Conservation (phyloP, 345 rosid species). For the Corchorus capsularis region DNA sequence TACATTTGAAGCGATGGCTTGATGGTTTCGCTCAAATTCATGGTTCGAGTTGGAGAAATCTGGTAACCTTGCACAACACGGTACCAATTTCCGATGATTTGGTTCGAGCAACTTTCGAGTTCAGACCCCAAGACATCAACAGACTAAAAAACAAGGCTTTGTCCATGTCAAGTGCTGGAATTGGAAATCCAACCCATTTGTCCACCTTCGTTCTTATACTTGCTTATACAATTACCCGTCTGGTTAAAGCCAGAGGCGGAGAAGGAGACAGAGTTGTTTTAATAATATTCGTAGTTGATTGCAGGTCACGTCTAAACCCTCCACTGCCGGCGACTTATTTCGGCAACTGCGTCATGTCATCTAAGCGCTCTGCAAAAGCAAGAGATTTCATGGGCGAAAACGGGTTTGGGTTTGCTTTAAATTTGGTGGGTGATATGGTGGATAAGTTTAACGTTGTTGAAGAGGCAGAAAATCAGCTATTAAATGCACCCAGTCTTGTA, state of each 20-base stretch:
- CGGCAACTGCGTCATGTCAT: conserved; percentile 23
- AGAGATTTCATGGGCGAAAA: conserved; percentile 24
- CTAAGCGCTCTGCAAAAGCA: conserved; percentile 3
- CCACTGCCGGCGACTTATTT: conserved; percentile 4
- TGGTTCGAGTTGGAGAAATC: conserved; percentile 15
- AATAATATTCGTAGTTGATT: conserved; percentile 23
- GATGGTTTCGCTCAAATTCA: conserved; percentile 6
- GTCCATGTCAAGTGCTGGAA: not conserved
- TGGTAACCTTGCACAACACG: not conserved
- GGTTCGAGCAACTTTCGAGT: conserved; percentile 31
- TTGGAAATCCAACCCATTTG: conserved; percentile 15
- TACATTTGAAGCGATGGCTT: conserved; percentile 17
- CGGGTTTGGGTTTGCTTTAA: conserved; percentile 20
- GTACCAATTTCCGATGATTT: conserved; percentile 16
- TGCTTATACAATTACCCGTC: conserved; percentile 34
- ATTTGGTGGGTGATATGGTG: conserved; percentile 25
- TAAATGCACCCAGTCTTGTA: not conserved
- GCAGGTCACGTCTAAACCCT: conserved; percentile 23
- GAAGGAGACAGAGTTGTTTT: not conserved
- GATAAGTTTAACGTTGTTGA: conserved; percentile 6
- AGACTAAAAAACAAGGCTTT: too few relatives aligned
- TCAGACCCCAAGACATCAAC: too few relatives aligned
- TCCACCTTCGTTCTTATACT: conserved; percentile 40
- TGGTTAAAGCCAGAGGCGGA: conserved; percentile 28
- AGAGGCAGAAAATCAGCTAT: not conserved